Evolutionary conservation across 2,329 filamentous ascomycete species (phyloP).

Genomic region (Trichophyton benhamiae): DNA sequence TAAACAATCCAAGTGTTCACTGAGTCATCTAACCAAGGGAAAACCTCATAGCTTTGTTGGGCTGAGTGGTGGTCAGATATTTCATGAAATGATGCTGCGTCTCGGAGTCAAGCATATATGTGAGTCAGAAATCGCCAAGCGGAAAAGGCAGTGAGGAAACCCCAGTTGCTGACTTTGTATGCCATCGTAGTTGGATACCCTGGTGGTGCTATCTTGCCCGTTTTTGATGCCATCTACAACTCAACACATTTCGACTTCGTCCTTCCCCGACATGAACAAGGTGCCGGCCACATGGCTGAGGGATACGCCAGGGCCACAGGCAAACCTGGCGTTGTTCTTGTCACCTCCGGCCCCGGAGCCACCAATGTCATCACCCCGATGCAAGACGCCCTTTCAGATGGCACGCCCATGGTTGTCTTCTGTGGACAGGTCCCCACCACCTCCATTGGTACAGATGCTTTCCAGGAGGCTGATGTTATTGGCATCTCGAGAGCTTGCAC

Average conservation of each 20-base stretch:
- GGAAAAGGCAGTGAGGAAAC: no score
- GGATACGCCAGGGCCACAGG: constrained; percentile 90
- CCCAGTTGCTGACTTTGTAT: neutral
- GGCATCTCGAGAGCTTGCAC: constrained; percentile 91
- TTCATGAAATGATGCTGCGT: constrained; percentile 98
- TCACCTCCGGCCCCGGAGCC: constrained; percentile 90
- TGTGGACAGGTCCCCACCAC: constrained; percentile 81
- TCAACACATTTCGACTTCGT: constrained; percentile 94
- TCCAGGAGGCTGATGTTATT: constrained; percentile 91
- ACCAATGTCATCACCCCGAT: constrained; percentile 95
- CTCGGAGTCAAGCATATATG: constrained; percentile 88
- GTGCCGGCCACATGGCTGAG: constrained; percentile 96
- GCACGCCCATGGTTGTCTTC: constrained; percentile 93
- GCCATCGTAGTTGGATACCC: constrained; percentile 61
- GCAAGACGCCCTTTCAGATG: constrained; percentile 90
- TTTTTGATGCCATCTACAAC: constrained; percentile 98
- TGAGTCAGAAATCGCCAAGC: constrained; percentile 40
- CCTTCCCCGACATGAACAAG: constrained; percentile 90
- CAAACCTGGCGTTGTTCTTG: constrained; percentile 87
- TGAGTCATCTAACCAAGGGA: constrained; percentile 9
- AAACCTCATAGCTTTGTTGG: constrained; percentile 62
- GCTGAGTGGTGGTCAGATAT: constrained; percentile 89
- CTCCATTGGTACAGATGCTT: constrained; percentile 87
- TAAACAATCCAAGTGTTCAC: neutral
- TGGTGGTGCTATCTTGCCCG: constrained; percentile 89